Evolutionary conservation across 2,329 filamentous ascomycete genomes (phyloP).

Genomic region (Tetracladium maxilliforme): DNA sequence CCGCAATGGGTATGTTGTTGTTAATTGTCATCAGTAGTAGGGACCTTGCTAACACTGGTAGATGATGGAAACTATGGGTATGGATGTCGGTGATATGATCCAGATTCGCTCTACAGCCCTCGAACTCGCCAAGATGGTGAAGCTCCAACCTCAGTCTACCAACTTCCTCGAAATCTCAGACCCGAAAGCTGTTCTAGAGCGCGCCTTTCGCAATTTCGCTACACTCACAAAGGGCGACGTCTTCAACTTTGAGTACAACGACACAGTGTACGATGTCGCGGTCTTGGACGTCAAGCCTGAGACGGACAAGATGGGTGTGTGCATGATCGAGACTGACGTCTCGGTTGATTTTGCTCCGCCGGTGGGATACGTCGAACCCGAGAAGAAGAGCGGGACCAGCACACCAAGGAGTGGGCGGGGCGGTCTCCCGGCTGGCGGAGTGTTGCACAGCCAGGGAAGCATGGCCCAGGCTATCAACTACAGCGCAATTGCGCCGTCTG

Average conservation of each 20-base stretch:
- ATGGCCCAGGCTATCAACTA: constrained; percentile 99
- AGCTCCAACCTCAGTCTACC: constrained; percentile 85
- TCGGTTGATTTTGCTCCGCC: constrained; percentile 93
- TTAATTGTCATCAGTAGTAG: neutral
- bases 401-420: constrained; percentile 59
- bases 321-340: constrained; percentile 91
- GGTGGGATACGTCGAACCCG: constrained; percentile 84
- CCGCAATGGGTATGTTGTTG: constrained; percentile 66
- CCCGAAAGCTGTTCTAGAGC: constrained; percentile 92
- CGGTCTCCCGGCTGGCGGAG: constrained; percentile 54
- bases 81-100: constrained; percentile 87
- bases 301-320: constrained; percentile 69
- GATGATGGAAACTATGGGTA: constrained; percentile 84
- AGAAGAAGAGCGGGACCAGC: constrained; percentile 61
- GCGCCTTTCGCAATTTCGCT: constrained; percentile 90
- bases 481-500: constrained; percentile 68
- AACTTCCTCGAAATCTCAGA: constrained; percentile 95
- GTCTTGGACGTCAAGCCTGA: constrained; percentile 89
- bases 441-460: constrained; percentile 70
- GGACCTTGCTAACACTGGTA: constrained; percentile 18
- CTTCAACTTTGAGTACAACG: constrained; percentile 95
- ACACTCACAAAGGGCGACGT: constrained; percentile 86
- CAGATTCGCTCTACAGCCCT: constrained; percentile 93
- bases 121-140: constrained; percentile 81
- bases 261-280: constrained; percentile 82